A percentile compares a stretch with the other conserved stretches of the same genome.
Evolutionary conservation across 306 rosid species (phyloP).

Genomic region (Potentilla sterilis): DNA sequence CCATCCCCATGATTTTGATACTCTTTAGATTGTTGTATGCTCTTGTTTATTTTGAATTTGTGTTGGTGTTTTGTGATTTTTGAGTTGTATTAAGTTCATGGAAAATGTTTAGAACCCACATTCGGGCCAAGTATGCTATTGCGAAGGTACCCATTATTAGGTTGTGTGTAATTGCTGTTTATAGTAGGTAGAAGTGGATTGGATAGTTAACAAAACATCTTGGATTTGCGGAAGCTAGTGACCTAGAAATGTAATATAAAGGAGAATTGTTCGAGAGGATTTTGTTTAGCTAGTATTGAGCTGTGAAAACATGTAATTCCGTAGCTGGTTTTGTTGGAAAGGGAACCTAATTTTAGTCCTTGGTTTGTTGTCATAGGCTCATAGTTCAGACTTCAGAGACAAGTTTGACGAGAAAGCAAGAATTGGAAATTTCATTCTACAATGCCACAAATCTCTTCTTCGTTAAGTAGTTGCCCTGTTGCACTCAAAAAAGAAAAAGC

Average conservation of each 20-base stretch:
- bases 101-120: background rate
- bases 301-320: background rate
- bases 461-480: background rate
- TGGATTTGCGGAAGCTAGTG: background rate
- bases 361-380: background rate
- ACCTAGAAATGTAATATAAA: background rate
- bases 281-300: background rate
- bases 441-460: background rate
- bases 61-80: no score
- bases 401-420: background rate
- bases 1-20: constrained; percentile 33
- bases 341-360: background rate
- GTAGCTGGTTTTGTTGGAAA: background rate
- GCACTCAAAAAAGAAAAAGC: background rate
- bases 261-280: background rate
- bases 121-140: background rate
- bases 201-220: background rate
- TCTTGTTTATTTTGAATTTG: no score
- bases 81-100: background rate
- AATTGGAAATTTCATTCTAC: background rate
- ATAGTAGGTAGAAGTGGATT: background rate
- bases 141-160: background rate
- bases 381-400: background rate
- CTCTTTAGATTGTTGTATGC: background rate
- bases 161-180: background rate